Conservation (phyloP, 2,329 filamentous ascomycete species). For the Trichoderma sp. region DNA sequence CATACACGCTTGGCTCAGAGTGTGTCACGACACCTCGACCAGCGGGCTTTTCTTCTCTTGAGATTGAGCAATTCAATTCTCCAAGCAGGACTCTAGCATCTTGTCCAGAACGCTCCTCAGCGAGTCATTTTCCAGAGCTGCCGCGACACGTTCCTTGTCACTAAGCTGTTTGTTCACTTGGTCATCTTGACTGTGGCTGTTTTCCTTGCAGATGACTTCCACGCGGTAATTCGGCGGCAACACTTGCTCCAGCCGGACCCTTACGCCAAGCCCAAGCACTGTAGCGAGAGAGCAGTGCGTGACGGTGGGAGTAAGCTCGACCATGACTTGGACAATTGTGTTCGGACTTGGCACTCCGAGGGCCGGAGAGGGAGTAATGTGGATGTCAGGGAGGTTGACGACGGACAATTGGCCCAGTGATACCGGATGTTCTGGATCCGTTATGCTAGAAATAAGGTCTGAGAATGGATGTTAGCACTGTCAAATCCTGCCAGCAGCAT, state of each 20-base stretch:
- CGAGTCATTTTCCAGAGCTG: constrained; percentile 90
- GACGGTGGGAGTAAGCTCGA: constrained; percentile 93
- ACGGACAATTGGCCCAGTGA: constrained; percentile 92
- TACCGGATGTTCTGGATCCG: constrained; percentile 93
- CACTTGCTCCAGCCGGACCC: constrained; percentile 86
- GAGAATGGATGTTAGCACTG: constrained; percentile 26
- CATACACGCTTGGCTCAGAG: not conserved
- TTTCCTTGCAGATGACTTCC: constrained; percentile 92
- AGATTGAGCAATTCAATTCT: not conserved
- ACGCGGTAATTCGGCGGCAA: constrained; percentile 89
- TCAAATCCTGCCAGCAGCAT: not conserved
- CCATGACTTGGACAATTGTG: constrained; percentile 71
- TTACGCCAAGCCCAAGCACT: constrained; percentile 90
- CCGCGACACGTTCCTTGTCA: constrained; percentile 95
- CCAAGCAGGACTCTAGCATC: constrained; percentile 72
- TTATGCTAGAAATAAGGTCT: constrained; percentile 95
- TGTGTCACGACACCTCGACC: not conserved
- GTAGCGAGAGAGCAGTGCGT: constrained; percentile 96
- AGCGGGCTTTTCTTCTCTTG: not conserved
- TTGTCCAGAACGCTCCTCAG: constrained; percentile 85
- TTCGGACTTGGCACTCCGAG: constrained; percentile 46
- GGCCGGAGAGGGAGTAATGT: constrained; percentile 57
- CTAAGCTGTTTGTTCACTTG: constrained; percentile 96
- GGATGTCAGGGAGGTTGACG: constrained; percentile 93
- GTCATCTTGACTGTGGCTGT: constrained; percentile 91